Evolutionary conservation across 345 rosid species (phyloP).

Genomic region (Litchi chinensis): DNA sequence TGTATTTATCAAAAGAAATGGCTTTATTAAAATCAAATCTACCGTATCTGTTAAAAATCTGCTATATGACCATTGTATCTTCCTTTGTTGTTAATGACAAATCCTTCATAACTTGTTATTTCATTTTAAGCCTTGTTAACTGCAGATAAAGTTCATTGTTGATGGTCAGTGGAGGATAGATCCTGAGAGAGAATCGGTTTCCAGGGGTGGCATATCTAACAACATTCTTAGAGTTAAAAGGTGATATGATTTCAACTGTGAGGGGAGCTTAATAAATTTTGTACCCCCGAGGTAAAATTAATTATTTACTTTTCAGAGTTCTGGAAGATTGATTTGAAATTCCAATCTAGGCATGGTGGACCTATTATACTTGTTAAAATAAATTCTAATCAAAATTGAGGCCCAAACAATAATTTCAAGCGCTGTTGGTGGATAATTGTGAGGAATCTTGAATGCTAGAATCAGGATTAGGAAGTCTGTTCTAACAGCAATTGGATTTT

Average conservation of each 20-base stretch:
- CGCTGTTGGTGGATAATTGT: neutral
- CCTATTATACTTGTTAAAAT: neutral
- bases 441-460: neutral
- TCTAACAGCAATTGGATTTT: constrained; percentile 1
- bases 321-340: neutral
- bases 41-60: neutral
- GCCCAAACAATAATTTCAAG: neutral
- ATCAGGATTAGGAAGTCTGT: constrained; percentile 5
- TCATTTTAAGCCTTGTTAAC: constrained; percentile 1
- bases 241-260: constrained; percentile 25
- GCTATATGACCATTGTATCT: neutral
- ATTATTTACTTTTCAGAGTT: neutral
- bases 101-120: neutral
- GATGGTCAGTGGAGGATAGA: constrained; percentile 82
- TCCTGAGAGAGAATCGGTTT: constrained; percentile 62
- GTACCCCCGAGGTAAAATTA: constrained; percentile 8
- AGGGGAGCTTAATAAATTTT: neutral
- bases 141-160: constrained; percentile 82
- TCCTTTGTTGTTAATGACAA: neutral
- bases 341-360: constrained; percentile 3
- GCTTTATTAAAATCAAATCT: neutral
- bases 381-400: neutral
- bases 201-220: constrained; percentile 61
- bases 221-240: constrained; percentile 67
- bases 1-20: constrained; percentile 3